Conservation (phyloP, 164 flowering plant species). For the Litsea cubeba region DNA sequence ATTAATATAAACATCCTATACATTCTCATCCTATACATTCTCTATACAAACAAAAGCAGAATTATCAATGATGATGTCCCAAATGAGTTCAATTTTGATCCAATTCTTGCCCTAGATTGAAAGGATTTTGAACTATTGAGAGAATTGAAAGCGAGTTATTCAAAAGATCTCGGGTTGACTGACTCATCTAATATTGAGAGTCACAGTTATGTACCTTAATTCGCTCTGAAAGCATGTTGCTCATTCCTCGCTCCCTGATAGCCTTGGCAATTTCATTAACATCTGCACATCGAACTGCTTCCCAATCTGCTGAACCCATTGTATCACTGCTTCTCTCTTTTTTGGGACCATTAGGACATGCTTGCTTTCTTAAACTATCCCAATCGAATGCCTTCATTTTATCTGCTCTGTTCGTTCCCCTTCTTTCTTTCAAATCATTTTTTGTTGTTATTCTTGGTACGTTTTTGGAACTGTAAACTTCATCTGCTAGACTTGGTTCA, state of each 20-base stretch:
- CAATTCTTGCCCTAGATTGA: background rate
- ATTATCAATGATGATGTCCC: no score
- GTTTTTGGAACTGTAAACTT: conserved; percentile 16
- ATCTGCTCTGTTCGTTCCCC: conserved; percentile 27
- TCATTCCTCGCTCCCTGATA: conserved; percentile 63
- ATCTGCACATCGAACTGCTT: conserved; percentile 61
- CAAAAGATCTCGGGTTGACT: no score
- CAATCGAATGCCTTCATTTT: conserved; percentile 50
- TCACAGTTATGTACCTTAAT: conserved; percentile 52
- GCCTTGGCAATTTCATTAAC: conserved; percentile 44
- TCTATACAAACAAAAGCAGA: no score
- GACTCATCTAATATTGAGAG: no score
- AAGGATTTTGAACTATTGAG: background rate
- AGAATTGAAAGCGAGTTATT: background rate
- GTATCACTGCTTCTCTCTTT: conserved; percentile 34
- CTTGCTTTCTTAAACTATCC: conserved; percentile 63
- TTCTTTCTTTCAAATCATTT: conserved; percentile 21
- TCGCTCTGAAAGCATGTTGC: conserved; percentile 56
- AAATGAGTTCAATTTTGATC: background rate
- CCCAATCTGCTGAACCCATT: conserved; percentile 70
- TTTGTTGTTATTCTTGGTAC: conserved; percentile 9
- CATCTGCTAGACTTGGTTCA: conserved; percentile 6
- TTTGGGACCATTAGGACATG: conserved; percentile 18
- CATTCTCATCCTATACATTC: no score
- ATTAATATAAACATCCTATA: no score